Base-by-base conservation (phyloP, 176 grass and related monocot species). In the Aegilops tauschii region DNA sequence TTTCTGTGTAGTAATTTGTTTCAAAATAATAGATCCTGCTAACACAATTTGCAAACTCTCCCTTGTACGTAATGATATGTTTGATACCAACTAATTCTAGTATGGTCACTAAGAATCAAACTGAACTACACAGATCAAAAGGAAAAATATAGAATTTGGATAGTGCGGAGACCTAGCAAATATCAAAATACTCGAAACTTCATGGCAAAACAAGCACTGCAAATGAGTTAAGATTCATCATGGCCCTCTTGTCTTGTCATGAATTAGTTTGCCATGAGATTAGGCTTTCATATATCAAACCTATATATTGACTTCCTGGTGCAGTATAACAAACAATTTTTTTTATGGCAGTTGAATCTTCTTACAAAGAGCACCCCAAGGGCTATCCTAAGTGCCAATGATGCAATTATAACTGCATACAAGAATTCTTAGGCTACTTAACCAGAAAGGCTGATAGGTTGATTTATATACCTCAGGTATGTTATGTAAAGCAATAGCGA, bases 401-500 rank as follows among this genome's bases (percentile, higher is more conserved):
- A 67, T 75, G 45, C 11, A 61, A 56, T n/a, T 10, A 62, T 37
- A 85, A 75, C 29, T 80, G n/a, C 40, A 71, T 23, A 84, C 66
- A 25, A 64, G 32, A 65, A 59, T 29, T 73, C 16, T 75, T 28
- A 67, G 35, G 28, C 16, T 73, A 25, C 10, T n/a, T 75, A 39
- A 84, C 3, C 73, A 74, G 32, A 86, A 84, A 74, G 39, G 18
- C 12, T 62, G 5, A 56, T 45, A 64, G 20, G 10, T 79, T 63
- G 8, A 67, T 59, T 79, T 84, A 4, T 85, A 16, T 83, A 98
- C 96, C 93, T 98, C 96, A n/a, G 96, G 96, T 88, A 98, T 96
- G 81, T 98, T 98, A 79, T 98, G 96, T 71, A 98, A 88, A 82
- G 96, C 96, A 85, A 98, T 98, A 79, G 96, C 96, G 79, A 98